Base-by-base conservation (phyloP, 495 filamentous ascomycete genomes). In the Xylaria nigripes region DNA sequence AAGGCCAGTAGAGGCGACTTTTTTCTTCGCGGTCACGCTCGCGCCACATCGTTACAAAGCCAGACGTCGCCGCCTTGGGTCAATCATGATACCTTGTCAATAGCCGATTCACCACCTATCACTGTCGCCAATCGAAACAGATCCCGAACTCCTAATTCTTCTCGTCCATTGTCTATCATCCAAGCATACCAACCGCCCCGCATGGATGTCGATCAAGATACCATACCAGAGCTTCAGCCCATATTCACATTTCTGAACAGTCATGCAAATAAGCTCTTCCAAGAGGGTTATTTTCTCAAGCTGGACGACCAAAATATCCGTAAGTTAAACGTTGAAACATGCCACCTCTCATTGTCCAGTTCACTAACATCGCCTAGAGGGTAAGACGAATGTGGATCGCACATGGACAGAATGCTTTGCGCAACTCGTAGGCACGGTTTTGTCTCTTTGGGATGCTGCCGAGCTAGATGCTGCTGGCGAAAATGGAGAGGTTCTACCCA, bases 341-440 rank as follows among this genome's bases (percentile, higher is more conserved):
- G 23, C 25, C 18, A 45, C 23, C 22, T 10, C 18, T 15, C 44
- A 15, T 24, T 43, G 40, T 43, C 7, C 32, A 25, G 16, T 41
- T 46, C 49, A 38, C 69, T 71, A 68, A 70, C 49, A 32, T 30
- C 13, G n/a, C 46, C 30, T 64, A 97, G 90, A 91, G 68, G 93
- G 93, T 25, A 86, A 87, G 46, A 86, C 88, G 5, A 90, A 87
- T 62, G 68, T 76, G 10, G 93, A 96, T 70, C 84, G 94, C 57
- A 86, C 83, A 52, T 99, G 93, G 93, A 83, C 84, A 21, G 93
- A 99, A 80, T 96, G 89, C 68, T 99, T 96, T 72, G 93, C 91
- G 5, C 93, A 97, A 65, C 80, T 99, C 16, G 89, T 96, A 15
- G 93, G 93, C 52, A 96, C 92, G 0, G 87, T 96, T 19, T 75